Percentiles rank a stretch among this genome's conserved stretches.
Conservation (phyloP, 2,329 filamentous ascomycete genomes). For the Neocatenulostroma microsporum region DNA sequence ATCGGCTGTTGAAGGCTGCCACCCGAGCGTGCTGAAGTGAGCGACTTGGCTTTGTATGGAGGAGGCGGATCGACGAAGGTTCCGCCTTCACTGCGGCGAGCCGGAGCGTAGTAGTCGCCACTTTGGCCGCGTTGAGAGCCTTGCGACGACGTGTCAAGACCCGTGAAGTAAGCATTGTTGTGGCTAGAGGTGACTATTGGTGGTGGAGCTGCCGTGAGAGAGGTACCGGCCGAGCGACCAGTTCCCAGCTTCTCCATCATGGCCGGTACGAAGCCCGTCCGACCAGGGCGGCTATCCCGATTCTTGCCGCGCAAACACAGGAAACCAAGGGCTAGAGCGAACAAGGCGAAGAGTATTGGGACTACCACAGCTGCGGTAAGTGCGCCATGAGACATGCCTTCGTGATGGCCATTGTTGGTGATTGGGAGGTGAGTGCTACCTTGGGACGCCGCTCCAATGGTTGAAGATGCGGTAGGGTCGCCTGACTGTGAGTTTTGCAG, state of each 20-base stretch:
- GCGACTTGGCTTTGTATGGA: constrained; percentile 1
- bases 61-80: constrained; percentile 3
- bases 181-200: not conserved
- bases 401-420: constrained; percentile 3
- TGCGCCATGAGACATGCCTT: constrained; percentile 15
- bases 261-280: not conserved
- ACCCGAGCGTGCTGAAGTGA: too few relatives aligned
- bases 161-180: constrained; percentile 18
- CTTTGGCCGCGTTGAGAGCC: constrained; percentile 4
- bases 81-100: not conserved
- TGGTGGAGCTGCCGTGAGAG: not conserved
- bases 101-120: constrained; percentile 6
- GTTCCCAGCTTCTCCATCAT: not conserved
- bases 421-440: too few relatives aligned
- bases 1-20: too few relatives aligned
- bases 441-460: too few relatives aligned
- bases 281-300: too few relatives aligned
- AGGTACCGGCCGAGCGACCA: not conserved
- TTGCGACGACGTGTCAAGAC: constrained; percentile 17
- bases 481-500: not conserved
- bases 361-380: constrained; percentile 18
- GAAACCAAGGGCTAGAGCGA: constrained; percentile 10
- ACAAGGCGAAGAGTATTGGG: constrained; percentile 14
- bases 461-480: too few relatives aligned
- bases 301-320: constrained; percentile 14